These are phyloP conservation scores for Penicillium sp. DNA, from an alignment of 2,329 filamentous ascomycete species.

Conservation along the genomic window DNA sequence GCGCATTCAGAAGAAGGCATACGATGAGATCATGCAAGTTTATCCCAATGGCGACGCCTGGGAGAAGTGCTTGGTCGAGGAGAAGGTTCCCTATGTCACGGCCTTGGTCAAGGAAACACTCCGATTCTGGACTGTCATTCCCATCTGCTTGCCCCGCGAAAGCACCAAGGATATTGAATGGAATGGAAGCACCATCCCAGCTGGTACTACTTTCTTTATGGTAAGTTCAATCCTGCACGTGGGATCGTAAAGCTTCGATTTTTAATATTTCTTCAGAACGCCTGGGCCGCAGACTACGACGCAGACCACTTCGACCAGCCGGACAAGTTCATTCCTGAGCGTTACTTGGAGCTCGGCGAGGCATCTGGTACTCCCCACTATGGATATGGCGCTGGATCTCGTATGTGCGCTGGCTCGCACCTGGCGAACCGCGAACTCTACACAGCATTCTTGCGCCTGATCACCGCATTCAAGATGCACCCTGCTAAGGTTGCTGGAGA, in stretches of 20 bases:
- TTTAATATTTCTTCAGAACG: slow-evolving; percentile 57
- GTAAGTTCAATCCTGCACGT: slow-evolving; percentile 41
- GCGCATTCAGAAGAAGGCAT: slow-evolving; percentile 71
- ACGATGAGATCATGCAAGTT: slow-evolving; percentile 71
- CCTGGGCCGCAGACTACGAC: slow-evolving; percentile 77
- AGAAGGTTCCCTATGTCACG: slow-evolving; percentile 77
- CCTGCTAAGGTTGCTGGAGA: slow-evolving; percentile 55
- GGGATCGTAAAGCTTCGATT: neutral
- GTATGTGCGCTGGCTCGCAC: slow-evolving; percentile 69
- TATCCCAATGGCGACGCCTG: slow-evolving; percentile 79
- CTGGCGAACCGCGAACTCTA: slow-evolving; percentile 69
- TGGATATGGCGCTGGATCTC: slow-evolving; percentile 66
- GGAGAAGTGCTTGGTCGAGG: slow-evolving; percentile 73
- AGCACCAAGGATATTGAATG: slow-evolving; percentile 76
- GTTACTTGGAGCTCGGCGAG: slow-evolving; percentile 65
- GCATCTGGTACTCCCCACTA: slow-evolving; percentile 65
- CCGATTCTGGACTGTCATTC: slow-evolving; percentile 79
- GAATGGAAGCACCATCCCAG: slow-evolving; percentile 70
- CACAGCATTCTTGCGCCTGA: slow-evolving; percentile 64
- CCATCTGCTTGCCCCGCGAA: slow-evolving; percentile 75
- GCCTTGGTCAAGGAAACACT: slow-evolving; percentile 80
- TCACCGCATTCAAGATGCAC: slow-evolving; percentile 64
- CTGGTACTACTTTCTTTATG: slow-evolving; percentile 82
- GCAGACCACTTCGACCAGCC: slow-evolving; percentile 69
- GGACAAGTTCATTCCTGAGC: slow-evolving; percentile 69